phyloP scores from a whole-genome alignment of 106 monocot genomes.

The Triglochin maritima region DNA sequence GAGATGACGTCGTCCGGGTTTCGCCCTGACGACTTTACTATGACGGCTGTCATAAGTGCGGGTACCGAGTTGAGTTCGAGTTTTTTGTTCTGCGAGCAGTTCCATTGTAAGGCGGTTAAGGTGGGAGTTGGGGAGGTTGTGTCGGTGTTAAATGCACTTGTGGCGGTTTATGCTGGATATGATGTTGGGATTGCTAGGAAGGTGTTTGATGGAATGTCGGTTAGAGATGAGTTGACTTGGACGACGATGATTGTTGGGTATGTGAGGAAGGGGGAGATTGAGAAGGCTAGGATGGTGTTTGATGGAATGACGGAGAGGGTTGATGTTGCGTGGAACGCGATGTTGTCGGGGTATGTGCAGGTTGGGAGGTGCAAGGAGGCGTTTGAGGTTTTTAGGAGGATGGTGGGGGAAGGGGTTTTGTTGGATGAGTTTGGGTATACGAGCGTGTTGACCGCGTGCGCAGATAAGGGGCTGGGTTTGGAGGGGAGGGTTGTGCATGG shows the following conservation, averaged over 20 bases:
- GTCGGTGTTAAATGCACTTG: conserved; percentile 69
- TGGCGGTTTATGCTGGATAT: conserved; percentile 40
- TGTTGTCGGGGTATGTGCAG: conserved; percentile 92
- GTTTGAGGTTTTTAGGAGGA: conserved; percentile 59
- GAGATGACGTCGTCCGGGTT: conserved; percentile 31
- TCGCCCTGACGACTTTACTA: conserved; percentile 64
- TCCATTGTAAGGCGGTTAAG: conserved; percentile 65
- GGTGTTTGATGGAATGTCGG: conserved; percentile 66
- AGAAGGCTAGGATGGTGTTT: conserved; percentile 41
- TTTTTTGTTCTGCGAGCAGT: conserved; percentile 22
- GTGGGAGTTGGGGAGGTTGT: conserved; percentile 33
- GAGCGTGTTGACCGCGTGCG: conserved; percentile 73
- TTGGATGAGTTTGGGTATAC: conserved; percentile 89
- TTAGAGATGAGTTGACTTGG: conserved; percentile 82
- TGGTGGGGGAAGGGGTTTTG: conserved; percentile 29
- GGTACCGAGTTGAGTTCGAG: conserved; percentile 14
- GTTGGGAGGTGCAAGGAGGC: conserved; percentile 46
- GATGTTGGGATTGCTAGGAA: conserved; percentile 20
- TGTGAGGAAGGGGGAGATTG: conserved; percentile 40
- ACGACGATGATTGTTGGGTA: conserved; percentile 79
- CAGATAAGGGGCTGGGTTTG: conserved; percentile 33
- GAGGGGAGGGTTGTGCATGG: conserved; percentile 73
- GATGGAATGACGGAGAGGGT: conserved; percentile 47
- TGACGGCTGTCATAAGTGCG: conserved; percentile 55
- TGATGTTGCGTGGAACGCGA: conserved; percentile 89